Base-by-base conservation (phyloP, 2,329 filamentous ascomycete species). In the Domatiomyces globalis region DNA sequence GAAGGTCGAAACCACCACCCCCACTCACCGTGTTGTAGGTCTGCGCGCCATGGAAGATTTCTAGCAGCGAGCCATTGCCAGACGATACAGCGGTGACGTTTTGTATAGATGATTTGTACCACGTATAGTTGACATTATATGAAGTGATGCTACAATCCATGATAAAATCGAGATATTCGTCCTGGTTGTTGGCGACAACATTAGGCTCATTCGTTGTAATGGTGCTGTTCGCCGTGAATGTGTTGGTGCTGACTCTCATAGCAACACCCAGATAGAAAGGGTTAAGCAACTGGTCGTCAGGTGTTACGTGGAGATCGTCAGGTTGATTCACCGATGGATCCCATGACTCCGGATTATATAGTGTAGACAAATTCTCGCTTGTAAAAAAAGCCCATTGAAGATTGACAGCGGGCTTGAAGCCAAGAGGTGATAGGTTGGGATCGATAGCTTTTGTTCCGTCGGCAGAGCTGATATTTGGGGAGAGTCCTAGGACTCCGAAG, bases 341-440 rank as follows among this genome's bases (percentile, higher is more conserved):
- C 52, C 55, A 18, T 43, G 22, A 22, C 48, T 49, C 49, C 10
- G 51, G 44, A 43, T 60, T 58, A 49, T 60, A 60, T 1, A 49
- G 51, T 9, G 44, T 54, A 42, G 39, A 47, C 17, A 60, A 45
- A 17, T 49, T 49, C 18, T 43, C 12, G 49, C 58, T 54, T 45
- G 48, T 53, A 46, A 55, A 60, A 49, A 54, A 60, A 6, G 51
- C 49, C 48, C 59, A 60, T 44, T 59, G 57, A 19, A 60, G 43
- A 18, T 47, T 53, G 8, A 50, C 47, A 17, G 53, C 46, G 2
- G 53, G 51, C 39, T 58, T 60, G 53, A 56, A 55, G 1, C 52
- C 54, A 12, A 60, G 45, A 4, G 53, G 45, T 17, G 58, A 57
- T 8, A 60, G 48, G 20, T 56, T 48, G 4, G 49, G 51, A 45